Conservation (phyloP, 768 basidiomycete genomes). For the Kondoa subrosea region DNA sequence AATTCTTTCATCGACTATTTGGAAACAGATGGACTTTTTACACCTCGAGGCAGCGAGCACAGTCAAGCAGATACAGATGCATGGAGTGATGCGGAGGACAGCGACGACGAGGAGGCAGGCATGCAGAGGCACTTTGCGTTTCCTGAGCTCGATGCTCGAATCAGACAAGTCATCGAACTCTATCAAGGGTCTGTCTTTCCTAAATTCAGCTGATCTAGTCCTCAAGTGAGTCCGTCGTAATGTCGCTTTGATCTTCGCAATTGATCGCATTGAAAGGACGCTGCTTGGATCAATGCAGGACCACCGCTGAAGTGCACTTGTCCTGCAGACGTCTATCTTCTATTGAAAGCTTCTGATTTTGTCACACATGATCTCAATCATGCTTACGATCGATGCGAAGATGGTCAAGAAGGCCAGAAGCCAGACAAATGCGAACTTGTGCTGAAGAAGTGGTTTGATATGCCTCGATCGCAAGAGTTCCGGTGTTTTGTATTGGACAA, state of each 20-base stretch:
- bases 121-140: constrained; percentile 43
- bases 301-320: constrained; percentile 67
- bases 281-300: constrained; percentile 66
- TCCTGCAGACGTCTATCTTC: constrained; percentile 75
- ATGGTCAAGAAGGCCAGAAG: background rate
- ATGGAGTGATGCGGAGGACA: constrained; percentile 33
- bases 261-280: constrained; percentile 45
- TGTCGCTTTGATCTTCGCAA: background rate
- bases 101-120: constrained; percentile 34
- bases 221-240: constrained; percentile 49
- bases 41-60: constrained; percentile 67
- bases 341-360: constrained; percentile 86
- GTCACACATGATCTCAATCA: constrained; percentile 56
- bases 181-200: constrained; percentile 78
- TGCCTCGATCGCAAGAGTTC: constrained; percentile 68
- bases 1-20: constrained; percentile 53
- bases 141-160: constrained; percentile 59
- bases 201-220: constrained; percentile 91
- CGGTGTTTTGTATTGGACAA: constrained; percentile 73
- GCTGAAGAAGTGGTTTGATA: constrained; percentile 71
- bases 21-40: constrained; percentile 62
- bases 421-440: constrained; percentile 47
- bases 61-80: constrained; percentile 2
- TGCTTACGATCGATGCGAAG: constrained; percentile 48
- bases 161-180: constrained; percentile 46